These are phyloP conservation scores for Whalleya microplaca DNA, from an alignment of 2,329 filamentous ascomycete genomes.

Conservation along the genomic window DNA sequence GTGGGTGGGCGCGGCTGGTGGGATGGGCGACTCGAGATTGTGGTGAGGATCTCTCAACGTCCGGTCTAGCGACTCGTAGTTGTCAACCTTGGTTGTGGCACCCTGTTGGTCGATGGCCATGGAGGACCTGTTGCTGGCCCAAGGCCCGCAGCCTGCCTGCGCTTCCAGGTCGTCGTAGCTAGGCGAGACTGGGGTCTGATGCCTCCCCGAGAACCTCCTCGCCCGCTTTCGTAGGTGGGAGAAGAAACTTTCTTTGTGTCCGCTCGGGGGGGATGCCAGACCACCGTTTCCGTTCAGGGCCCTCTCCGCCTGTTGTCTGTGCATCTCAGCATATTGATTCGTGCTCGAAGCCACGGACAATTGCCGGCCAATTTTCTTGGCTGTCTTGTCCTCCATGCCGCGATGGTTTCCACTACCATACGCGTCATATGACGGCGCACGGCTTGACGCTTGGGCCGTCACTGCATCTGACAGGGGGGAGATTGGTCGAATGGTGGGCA, in stretches of 20 bases:
- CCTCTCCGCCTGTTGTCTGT: conserved; percentile 88
- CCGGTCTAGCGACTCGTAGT: conserved; percentile 64
- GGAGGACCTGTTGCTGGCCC: conserved; percentile 83
- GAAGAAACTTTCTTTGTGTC: conserved; percentile 95
- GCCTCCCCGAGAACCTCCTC: conserved; percentile 86
- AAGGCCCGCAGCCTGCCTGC: conserved; percentile 89
- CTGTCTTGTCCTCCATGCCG: conserved; percentile 64
- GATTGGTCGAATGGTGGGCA: conserved; percentile 91
- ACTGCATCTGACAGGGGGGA: conserved; percentile 96
- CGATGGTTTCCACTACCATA: conserved; percentile 47
- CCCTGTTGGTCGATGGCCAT: conserved; percentile 70
- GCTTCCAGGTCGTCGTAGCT: conserved; percentile 86
- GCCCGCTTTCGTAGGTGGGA: conserved; percentile 95
- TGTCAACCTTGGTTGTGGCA: conserved; percentile 55
- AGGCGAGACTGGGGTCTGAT: conserved; percentile 79
- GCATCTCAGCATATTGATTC: conserved; percentile 89
- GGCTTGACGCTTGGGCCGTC: conserved; percentile 81
- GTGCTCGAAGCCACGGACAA: conserved; percentile 89
- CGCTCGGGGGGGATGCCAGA: conserved; percentile 74
- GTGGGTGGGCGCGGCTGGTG: conserved; percentile 58
- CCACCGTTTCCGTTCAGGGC: conserved; percentile 82
- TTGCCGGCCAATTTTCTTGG: conserved; percentile 94
- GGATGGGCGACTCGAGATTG: conserved; percentile 48
- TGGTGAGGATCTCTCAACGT: conserved; percentile 59
- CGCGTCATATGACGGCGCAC: conserved; percentile 57